Base-by-base conservation (phyloP, 2,329 filamentous ascomycete genomes). In the Cephalotrichum gorgonifer region DNA sequence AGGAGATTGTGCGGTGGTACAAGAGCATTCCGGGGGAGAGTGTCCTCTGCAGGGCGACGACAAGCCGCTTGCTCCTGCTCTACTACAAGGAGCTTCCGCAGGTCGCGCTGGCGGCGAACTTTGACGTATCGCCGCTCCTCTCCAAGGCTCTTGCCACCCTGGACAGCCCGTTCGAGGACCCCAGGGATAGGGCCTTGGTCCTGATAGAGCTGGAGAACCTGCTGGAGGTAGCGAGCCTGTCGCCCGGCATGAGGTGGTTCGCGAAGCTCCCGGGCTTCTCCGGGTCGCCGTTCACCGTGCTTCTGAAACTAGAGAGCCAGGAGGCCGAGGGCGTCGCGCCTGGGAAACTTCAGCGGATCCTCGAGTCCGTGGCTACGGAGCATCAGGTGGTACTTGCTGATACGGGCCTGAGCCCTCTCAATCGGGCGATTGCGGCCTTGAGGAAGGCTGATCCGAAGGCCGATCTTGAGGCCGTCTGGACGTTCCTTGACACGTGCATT, bases 181-280 rank as follows among this genome's bases (percentile, higher is more conserved):
- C 67, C 3, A 65, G 71, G 48, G 67, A 74, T 44, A 65, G 72
- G 45, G 73, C 73, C 1, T 69, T 90, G 43, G 71, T 79, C 22
- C 63, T 85, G 9, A 78, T 90, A 58, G 87, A 95, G 64, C 70
- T 96, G 26, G 83, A 89, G 61, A 86, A 91, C 61, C 71, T 95
- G 17, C 78, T 95, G 17, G 76, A 81, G 27, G 86, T 96, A 60
- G 88, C 90, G 3, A 79, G 81, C 53, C 80, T 83, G 57, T 94
- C 89, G 3, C 81, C 86, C 1, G 83, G 83, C 6, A 93, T 95
- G 82, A 81, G 85, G 53, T 97, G 91, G 91, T 96, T 93, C 70
- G 76, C 85, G 53, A 90, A 86, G 59, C 77, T 70, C 51, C 78
- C 85, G 54, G 74, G 74, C 1, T 69, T 85, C n/a, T 61, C 65